Base-by-base conservation (phyloP, 163 green algal genomes). In the Trebouxiophyceae sp. region DNA sequence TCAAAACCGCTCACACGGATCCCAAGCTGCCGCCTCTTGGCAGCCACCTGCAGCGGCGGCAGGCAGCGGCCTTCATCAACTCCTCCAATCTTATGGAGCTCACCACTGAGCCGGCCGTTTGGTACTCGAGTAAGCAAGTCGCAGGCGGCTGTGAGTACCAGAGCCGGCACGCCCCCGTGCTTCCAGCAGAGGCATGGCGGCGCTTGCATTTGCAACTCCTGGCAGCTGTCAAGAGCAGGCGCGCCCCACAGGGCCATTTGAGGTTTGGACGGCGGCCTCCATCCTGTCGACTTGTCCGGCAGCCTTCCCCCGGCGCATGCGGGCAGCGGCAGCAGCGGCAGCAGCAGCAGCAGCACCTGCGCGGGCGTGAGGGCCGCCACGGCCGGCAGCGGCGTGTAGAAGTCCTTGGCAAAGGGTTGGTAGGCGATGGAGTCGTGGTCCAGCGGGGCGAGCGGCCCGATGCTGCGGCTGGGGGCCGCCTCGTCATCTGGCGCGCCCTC, bases 401-500 rank as follows among this genome's bases (percentile, higher is more conserved):
- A 93, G 44, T 92, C 85, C 68, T 94, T 86, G 32, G 63, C 73
- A 69, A 95, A 94, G 20, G 84, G 71, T 7, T 80, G 67, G 46
- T 95, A 95, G n/a, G 72, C 45, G 22, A 88, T 78, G 26, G 50
- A 45, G 1, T 33, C 57, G 55, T 89, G 83, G 45, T 89, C 76
- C 46, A 86, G 45, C 2, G 77, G 59, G 4, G 76, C 60, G 31
- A 89, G 59, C 0, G 72, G 45, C 61, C 78, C 71, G n/a, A 89
- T 76, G 1, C n/a, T n/a, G n/a, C n/a, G n/a, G n/a, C n/a, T n/a
- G 28, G 59, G 5, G 5, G 57, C 56, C 57, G 56, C 66, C 59
- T 44, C 76, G 56, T 70, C 65, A 12, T 50, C 69, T 33, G 39
- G 59, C 34, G 12, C 44, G 31, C 27, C 22, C 4, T 70, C 63